Percentiles rank a stretch among this genome's conserved stretches.
phyloP scores from a whole-genome alignment of 2,329 filamentous ascomycete species.

The Byssothecium circinans region DNA sequence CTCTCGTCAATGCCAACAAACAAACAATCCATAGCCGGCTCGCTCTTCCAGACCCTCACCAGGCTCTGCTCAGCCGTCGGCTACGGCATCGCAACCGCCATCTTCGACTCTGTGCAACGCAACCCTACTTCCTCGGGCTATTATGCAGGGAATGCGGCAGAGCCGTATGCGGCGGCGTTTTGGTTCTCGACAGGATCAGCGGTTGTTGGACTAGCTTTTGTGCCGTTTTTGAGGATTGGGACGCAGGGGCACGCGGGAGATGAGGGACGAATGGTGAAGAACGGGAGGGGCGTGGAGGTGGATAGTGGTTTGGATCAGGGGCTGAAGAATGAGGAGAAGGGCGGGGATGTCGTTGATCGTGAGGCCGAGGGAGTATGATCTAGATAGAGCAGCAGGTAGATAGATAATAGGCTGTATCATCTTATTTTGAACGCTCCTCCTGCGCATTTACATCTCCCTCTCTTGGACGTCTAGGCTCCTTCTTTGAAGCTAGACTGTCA shows the following conservation, averaged over 20 bases:
- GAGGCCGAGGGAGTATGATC: no score
- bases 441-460: no score
- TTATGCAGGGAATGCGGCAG: constrained; percentile 48
- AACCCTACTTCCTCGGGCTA: constrained; percentile 41
- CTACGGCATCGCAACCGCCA: constrained; percentile 63
- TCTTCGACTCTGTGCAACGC: constrained; percentile 53
- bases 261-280: constrained; percentile 16
- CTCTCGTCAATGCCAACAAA: constrained; percentile 63
- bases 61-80: constrained; percentile 62
- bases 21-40: constrained; percentile 68
- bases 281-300: background rate
- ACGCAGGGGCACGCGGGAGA: constrained; percentile 54
- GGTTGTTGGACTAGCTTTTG: constrained; percentile 49
- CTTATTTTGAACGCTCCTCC: no score
- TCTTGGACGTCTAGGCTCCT: no score
- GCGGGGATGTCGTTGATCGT: no score
- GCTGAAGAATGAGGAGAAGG: background rate
- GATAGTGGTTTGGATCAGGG: background rate
- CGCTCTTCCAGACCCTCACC: constrained; percentile 68
- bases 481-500: no score
- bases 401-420: no score
- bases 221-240: constrained; percentile 56
- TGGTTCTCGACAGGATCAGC: constrained; percentile 54
- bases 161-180: constrained; percentile 57
- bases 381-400: no score